Conservation (phyloP, 179 eudicot genomes). For the Sideroxylon spinosum region DNA sequence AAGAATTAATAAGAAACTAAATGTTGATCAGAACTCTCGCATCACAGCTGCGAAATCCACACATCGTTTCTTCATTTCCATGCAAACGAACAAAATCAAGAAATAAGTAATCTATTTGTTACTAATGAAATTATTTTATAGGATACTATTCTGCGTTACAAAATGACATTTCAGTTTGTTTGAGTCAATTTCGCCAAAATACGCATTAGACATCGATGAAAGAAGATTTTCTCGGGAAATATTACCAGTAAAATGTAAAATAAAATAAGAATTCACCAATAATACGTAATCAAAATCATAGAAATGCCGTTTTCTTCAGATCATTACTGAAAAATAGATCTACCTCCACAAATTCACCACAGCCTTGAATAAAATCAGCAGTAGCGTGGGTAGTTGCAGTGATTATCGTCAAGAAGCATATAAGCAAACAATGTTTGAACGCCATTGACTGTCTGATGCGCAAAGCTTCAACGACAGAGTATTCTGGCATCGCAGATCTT, state of each 20-base stretch:
- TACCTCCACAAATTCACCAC: constrained; percentile 98
- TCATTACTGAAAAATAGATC: neutral
- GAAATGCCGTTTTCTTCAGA: neutral
- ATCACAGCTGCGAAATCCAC: neutral
- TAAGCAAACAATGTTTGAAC: neutral
- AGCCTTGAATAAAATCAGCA: constrained; percentile 90
- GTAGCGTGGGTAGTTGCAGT: constrained; percentile 16
- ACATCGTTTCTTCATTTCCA: neutral
- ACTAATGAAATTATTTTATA: no score
- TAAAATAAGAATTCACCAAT: neutral
- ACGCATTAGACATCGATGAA: no score
- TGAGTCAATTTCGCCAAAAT: no score
- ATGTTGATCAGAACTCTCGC: neutral
- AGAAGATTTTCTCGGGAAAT: no score
- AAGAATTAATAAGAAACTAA: neutral
- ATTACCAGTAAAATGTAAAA: no score
- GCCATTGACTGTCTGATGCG: neutral
- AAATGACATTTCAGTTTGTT: no score
- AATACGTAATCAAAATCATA: neutral
- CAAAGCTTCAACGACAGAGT: neutral
- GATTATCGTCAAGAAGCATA: neutral
- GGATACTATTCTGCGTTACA: no score
- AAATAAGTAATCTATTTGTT: no score
- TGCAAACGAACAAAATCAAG: neutral
- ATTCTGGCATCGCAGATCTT: no score